A percentile compares a stretch with the other conserved stretches of the same genome.
Conservation (phyloP, 2,329 filamentous ascomycete genomes). For the Diaporthe citrichinensis region DNA sequence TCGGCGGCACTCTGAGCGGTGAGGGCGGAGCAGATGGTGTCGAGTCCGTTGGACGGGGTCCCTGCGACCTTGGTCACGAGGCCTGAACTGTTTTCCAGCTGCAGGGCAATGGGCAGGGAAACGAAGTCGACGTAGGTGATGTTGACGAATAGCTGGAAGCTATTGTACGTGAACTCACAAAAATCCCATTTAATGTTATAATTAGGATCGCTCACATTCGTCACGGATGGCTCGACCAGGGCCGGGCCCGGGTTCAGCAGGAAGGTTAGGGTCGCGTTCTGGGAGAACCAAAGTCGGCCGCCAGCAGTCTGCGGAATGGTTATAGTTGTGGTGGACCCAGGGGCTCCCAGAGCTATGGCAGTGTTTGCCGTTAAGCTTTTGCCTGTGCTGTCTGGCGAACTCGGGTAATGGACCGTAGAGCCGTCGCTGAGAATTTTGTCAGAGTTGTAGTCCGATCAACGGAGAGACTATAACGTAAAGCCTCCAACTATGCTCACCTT, state of each 20-base stretch:
- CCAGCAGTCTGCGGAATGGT: slow-evolving; percentile 79
- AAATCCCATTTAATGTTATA: slow-evolving; percentile 75
- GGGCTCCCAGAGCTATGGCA: slow-evolving; percentile 73
- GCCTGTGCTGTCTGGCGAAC: slow-evolving; percentile 66
- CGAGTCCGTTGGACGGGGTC: slow-evolving; percentile 61
- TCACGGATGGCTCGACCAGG: slow-evolving; percentile 81
- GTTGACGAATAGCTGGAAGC: slow-evolving; percentile 73
- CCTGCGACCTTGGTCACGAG: slow-evolving; percentile 62
- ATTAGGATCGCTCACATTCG: slow-evolving; percentile 69
- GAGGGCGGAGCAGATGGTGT: slow-evolving; percentile 60
- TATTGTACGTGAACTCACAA: slow-evolving; percentile 78
- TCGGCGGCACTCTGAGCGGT: slow-evolving; percentile 60
- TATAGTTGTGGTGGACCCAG: slow-evolving; percentile 71
- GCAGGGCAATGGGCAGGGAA: slow-evolving; percentile 72
- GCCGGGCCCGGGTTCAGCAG: slow-evolving; percentile 77
- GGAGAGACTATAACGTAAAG: too few relatives aligned
- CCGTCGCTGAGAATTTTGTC: slow-evolving; percentile 63
- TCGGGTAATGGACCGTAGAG: slow-evolving; percentile 74
- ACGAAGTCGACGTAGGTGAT: slow-evolving; percentile 85
- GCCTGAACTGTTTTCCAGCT: slow-evolving; percentile 63
- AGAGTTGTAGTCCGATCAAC: background rate
- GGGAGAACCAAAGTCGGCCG: slow-evolving; percentile 80
- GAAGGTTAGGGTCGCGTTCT: slow-evolving; percentile 74
- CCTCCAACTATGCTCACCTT: slow-evolving; percentile 48
- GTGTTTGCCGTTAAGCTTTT: slow-evolving; percentile 69